Evolutionary conservation across 305 asterid species (phyloP), one percentile per base, ranked within the genome.

Genomic region (Andrographis paniculata): DNA sequence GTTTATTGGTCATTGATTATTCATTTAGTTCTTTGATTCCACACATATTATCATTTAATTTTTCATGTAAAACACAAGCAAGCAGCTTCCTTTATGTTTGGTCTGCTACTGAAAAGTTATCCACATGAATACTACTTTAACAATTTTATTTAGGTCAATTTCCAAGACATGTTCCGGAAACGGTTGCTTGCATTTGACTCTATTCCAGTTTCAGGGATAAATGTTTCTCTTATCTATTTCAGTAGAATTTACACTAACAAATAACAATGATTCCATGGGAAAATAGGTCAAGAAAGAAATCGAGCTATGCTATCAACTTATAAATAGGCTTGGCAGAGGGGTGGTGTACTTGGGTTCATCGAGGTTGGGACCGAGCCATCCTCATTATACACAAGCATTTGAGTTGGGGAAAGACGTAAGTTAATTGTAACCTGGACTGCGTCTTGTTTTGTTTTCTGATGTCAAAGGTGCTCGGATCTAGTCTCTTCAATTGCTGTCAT

Each of bases 271-370:
- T 24, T 33, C 38, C 12, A 13, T 4, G 4, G n/a, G 13, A 13
- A 9, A 1, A 39, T 64, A 88, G 96, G 94, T 91, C 17, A 86
- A 80, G 85, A 75, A 79, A 65, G 98, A 91, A 68, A 82, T 91
- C 1, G 73, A 78, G 46, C 67, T 59, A 31, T 91, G 98, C 75
- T 86, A 86, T 60, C 77, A 78, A 44, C 93, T 86, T 20, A 82
- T 91, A 60, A 55, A 39, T 50, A 80, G 80, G 56, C 88, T 82
- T 40, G 95, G 95, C 30, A 77, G 96, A 51, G 98, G 98, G 10
- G 96, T 71, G 27, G 95, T 83, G 63, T 91, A 91, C 72, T 80
- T 89, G 60, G 96, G 96, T 58, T 89, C 98, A 27, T 67, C 98
- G 24, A 75, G 94, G 69, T 59, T 89, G 72, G 95, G 92, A 33